Percentiles rank a stretch among this genome's conserved stretches.
Evolutionary conservation across 208 protist genomes (phyloP).

Genomic region (Naegleria gruberi): DNA sequence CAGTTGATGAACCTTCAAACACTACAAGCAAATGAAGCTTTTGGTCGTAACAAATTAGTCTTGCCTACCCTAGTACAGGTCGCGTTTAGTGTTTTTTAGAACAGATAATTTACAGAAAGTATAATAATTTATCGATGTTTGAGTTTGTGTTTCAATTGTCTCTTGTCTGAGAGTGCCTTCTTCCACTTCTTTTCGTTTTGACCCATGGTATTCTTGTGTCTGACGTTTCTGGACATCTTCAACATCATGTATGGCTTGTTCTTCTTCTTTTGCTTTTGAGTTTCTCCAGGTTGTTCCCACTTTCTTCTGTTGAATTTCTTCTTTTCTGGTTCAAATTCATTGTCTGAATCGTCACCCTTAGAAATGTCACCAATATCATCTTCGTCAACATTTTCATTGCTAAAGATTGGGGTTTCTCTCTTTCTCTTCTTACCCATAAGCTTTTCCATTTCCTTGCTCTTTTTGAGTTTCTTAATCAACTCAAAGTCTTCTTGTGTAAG

Average conservation of each 20-base stretch:
- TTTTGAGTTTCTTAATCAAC: neutral
- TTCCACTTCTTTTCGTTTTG: neutral
- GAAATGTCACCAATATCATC: neutral
- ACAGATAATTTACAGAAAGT: too few relatives aligned
- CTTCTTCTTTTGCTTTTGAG: neutral
- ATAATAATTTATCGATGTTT: neutral
- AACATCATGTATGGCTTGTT: slow-evolving; percentile 11
- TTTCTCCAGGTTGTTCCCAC: neutral
- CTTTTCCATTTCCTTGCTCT: neutral
- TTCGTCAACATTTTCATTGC: neutral
- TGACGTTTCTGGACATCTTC: neutral
- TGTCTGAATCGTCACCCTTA: neutral
- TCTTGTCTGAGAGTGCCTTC: neutral
- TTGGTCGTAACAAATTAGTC: too few relatives aligned
- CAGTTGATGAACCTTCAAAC: too few relatives aligned
- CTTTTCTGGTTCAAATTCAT: neutral
- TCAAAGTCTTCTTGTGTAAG: slow-evolving; percentile 2
- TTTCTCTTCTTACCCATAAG: neutral
- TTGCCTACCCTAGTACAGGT: too few relatives aligned
- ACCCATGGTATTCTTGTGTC: neutral
- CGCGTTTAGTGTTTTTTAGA: too few relatives aligned
- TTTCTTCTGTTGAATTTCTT: neutral
- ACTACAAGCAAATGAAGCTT: too few relatives aligned
- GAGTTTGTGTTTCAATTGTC: neutral
- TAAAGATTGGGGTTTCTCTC: neutral